Evolutionary conservation across 2,329 filamentous ascomycete genomes (phyloP).

Genomic region (Phyllosticta citrichinensis): DNA sequence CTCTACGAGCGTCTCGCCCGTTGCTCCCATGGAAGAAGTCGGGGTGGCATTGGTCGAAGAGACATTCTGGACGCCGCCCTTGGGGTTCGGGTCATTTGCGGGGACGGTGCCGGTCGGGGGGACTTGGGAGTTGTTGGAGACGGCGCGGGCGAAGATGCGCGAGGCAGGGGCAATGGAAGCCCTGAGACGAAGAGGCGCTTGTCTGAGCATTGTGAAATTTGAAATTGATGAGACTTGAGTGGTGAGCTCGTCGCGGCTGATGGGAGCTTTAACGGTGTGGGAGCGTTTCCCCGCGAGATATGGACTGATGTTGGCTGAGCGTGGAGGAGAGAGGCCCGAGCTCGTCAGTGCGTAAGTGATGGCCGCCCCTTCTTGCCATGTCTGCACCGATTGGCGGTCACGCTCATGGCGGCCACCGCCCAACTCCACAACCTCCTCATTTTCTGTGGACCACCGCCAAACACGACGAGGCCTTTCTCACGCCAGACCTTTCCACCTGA

Average conservation of each 20-base stretch:
- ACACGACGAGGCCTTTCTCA: background rate
- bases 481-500: background rate
- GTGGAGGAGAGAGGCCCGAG: background rate
- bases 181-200: conserved; percentile 21
- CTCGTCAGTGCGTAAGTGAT: background rate
- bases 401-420: background rate
- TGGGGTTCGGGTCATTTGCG: conserved; percentile 52
- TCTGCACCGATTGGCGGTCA: background rate
- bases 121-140: conserved; percentile 2
- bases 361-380: background rate
- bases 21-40: conserved; percentile 38
- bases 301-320: background rate
- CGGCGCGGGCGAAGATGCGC: conserved; percentile 10
- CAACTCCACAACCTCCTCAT: background rate
- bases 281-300: background rate
- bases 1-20: conserved; percentile 47
- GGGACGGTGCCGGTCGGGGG: conserved; percentile 52
- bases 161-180: conserved; percentile 15
- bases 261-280: background rate
- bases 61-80: conserved; percentile 40
- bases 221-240: background rate
- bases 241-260: background rate
- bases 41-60: conserved; percentile 53
- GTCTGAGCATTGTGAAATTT: conserved; percentile 13
- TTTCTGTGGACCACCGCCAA: background rate